phyloP scores from a whole-genome alignment of 2,329 filamentous ascomycete genomes.

The Mycosphaerella arachidis region DNA sequence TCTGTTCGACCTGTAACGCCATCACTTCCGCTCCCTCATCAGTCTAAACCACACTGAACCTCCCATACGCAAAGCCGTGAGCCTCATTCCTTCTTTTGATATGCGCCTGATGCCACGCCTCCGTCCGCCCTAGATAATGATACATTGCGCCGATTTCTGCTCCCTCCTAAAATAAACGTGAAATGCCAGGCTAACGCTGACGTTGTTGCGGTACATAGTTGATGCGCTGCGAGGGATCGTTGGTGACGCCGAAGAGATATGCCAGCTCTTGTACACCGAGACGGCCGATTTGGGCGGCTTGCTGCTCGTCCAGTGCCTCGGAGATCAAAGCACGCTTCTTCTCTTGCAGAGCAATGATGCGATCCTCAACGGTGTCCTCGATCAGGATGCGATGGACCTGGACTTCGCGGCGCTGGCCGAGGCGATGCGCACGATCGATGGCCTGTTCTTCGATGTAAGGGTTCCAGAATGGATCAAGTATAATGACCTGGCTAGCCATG shows the following conservation, averaged over 20 bases:
- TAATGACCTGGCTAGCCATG: conserved; percentile 77
- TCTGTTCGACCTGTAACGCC: neutral
- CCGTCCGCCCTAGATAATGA: neutral
- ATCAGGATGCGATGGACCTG: conserved; percentile 77
- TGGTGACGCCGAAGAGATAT: conserved; percentile 58
- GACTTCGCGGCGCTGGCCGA: conserved; percentile 71
- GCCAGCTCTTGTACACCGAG: conserved; percentile 63
- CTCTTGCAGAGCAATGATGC: conserved; percentile 74
- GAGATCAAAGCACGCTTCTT: conserved; percentile 73
- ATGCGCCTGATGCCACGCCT: neutral
- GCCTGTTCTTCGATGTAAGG: conserved; percentile 90
- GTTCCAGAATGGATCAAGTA: conserved; percentile 93
- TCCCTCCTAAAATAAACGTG: neutral
- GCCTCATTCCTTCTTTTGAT: neutral
- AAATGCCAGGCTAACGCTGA: neutral
- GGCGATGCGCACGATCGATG: conserved; percentile 82
- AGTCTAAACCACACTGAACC: neutral
- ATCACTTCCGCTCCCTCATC: neutral
- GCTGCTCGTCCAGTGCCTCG: conserved; percentile 72
- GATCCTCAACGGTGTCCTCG: conserved; percentile 76
- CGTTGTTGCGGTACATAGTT: conserved; percentile 16
- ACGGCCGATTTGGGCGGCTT: conserved; percentile 60
- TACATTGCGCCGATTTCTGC: neutral
- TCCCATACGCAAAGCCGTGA: neutral
- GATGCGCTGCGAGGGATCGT: conserved; percentile 22